Base-by-base conservation (phyloP, 805 yeast species). In the Metschnikowia amazonensis region DNA sequence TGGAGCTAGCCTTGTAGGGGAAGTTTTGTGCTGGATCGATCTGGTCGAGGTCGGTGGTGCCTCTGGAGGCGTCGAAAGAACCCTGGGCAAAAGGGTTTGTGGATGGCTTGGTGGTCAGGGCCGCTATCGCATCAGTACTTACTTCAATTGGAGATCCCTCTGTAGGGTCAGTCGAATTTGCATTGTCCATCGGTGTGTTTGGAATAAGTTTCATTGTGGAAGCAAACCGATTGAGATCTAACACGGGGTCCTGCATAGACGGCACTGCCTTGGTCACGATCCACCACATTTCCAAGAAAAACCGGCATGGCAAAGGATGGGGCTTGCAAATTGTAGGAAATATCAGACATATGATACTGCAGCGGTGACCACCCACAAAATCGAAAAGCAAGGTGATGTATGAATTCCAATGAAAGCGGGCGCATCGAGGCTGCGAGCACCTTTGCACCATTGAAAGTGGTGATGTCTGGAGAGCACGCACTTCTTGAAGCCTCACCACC, bases 1-100 rank as follows among this genome's bases (percentile, higher is more conserved):
- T 45, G 18, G 36, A 29, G 10, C 58, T 55, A 31, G 57, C 45
- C 18, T 34, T 13, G 28, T 53, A 51, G 11, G 56, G 51, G 31
- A 47, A 49, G 32, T 34, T 44, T 5, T 40, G 45, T 39, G 41
- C 42, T 7, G 36, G 17, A 13, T 34, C 23, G 16, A 32, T 31
- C 35, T 20, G 25, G 18, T 45, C 48, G 31, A 35, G 30, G 6
- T 16, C 30, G 29, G 40, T 34, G 11, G 40, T 7, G 21, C 7
- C n/a, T 14, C 14, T 24, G 23, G 31, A 21, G 20, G 37, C 17
- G 23, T 24, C 18, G 33, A 30, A 48, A 14, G 36, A 24, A 27
- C 51, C 51, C 28, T 31, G 24, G 23, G 43, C 36, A 36, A 51
- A 51, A 10, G 55, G 55, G 33, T 50, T 50, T 32, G 21, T 24